Evolutionary conservation across 345 rosid species (phyloP), one percentile per base, ranked within the genome.

Genomic region (Erodium maritimum): DNA sequence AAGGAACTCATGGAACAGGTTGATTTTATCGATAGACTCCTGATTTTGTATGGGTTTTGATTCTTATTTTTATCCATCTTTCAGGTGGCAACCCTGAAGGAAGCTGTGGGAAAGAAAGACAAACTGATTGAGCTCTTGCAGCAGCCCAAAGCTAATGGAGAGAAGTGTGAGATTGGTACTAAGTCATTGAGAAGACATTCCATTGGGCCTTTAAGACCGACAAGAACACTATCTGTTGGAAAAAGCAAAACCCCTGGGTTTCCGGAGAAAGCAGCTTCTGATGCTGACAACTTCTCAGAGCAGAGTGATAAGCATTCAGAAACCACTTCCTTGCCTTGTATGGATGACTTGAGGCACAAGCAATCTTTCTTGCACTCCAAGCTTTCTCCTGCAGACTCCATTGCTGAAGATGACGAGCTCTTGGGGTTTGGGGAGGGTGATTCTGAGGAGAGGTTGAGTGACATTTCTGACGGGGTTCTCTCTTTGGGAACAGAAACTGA

Each of bases 1-100:
- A 85, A 86, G 72, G 95, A 93, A 64, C 95, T 93, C 65, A 83
- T 85, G 90, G 91, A 85, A 68, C 99, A 93, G 93, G 96, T 86
- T 23, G 24, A 21, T 53, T 50, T 58, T 54, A 10, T n/a, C n/a
- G n/a, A n/a, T n/a, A n/a, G n/a, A n/a, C n/a, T n/a, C n/a, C n/a
- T n/a, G n/a, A n/a, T n/a, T n/a, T n/a, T n/a, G n/a, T n/a, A n/a
- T n/a, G n/a, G n/a, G n/a, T n/a, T n/a, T n/a, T n/a, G n/a, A n/a
- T n/a, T n/a, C n/a, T n/a, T n/a, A n/a, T n/a, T n/a, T n/a, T n/a
- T n/a, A n/a, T n/a, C n/a, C n/a, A n/a, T n/a, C n/a, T n/a, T n/a
- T n/a, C 73, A 91, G 97, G 91, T 93, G 22, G 55, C 90, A n/a
- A 75, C 63, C 61, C 83, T 93, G 24, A 87, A 85, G 75, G 91